Evolutionary conservation across 2,329 filamentous ascomycete species (phyloP).

Genomic region (Lasiodiplodia sp.): DNA sequence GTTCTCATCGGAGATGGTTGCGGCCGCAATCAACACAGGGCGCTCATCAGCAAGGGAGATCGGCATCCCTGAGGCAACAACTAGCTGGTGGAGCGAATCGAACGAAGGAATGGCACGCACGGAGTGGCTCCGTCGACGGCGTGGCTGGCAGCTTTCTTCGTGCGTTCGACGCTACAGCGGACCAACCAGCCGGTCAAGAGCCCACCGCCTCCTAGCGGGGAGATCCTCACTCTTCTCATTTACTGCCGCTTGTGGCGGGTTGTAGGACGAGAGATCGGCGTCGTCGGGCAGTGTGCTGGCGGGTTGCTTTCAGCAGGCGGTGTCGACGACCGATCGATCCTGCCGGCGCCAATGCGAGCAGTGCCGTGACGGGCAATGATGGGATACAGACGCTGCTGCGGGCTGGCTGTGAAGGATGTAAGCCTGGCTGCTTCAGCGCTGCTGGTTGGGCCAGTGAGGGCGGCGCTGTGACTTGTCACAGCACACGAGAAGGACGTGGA

Average conservation of each 20-base stretch:
- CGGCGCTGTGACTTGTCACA: slow-evolving; percentile 4
- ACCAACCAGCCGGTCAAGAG: background rate
- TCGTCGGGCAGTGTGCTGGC: background rate
- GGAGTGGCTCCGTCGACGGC: background rate
- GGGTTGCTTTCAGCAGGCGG: background rate
- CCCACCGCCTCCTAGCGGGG: background rate
- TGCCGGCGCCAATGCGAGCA: slow-evolving; percentile 9
- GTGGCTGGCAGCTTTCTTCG: background rate
- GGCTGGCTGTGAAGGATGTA: background rate
- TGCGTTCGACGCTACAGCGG: background rate
- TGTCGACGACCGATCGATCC: slow-evolving; percentile 4
- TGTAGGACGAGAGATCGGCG: slow-evolving; percentile 5
- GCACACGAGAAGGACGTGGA: background rate
- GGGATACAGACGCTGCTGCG: background rate
- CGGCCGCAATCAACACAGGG: background rate
- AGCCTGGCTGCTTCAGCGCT: slow-evolving; percentile 7
- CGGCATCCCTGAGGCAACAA: background rate
- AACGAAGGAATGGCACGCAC: background rate
- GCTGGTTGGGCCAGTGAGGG: background rate
- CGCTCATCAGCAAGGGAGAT: background rate
- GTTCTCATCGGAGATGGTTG: background rate
- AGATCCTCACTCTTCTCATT: background rate
- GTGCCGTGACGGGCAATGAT: slow-evolving; percentile 13
- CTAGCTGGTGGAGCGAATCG: background rate
- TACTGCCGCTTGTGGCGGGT: slow-evolving; percentile 1